These are phyloP conservation scores for Penicillium angulare DNA, from an alignment of 495 filamentous ascomycete genomes.

Conservation along the genomic window DNA sequence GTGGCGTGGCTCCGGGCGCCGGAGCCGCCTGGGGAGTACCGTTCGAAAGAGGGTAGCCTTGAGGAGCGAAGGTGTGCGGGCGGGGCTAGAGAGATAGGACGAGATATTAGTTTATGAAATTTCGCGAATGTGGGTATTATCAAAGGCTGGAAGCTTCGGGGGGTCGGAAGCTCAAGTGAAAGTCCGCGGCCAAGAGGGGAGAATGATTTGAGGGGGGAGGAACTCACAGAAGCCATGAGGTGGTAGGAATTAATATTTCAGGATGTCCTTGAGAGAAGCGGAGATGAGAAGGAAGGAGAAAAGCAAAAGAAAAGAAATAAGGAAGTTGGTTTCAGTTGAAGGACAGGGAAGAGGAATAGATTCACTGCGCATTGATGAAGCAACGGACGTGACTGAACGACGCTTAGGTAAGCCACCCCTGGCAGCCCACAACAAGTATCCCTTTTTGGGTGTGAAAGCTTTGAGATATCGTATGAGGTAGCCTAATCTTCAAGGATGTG, in stretches of 20 bases:
- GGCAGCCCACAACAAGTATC: conserved; percentile 5
- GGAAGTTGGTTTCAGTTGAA: conserved; percentile 20
- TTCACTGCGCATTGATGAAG: conserved; percentile 23
- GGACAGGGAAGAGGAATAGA: conserved; percentile 21
- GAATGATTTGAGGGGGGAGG: conserved; percentile 11
- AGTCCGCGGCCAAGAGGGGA: conserved; percentile 18
- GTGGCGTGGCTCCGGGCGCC: conserved; percentile 51
- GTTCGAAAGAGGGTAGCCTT: conserved; percentile 52
- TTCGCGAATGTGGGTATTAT: not conserved
- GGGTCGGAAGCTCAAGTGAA: conserved; percentile 8
- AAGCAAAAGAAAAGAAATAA: conserved; percentile 21
- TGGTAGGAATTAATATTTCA: conserved; percentile 6
- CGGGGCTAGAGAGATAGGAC: conserved; percentile 34
- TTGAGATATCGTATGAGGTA: not conserved
- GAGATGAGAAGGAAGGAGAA: conserved; percentile 17
- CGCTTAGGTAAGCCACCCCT: conserved; percentile 29
- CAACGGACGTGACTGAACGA: conserved; percentile 21
- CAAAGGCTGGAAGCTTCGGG: not conserved
- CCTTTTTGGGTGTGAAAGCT: conserved; percentile 1
- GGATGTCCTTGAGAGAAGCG: conserved; percentile 5
- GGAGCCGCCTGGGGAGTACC: conserved; percentile 41
- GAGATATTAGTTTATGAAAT: conserved; percentile 4
- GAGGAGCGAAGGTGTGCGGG: conserved; percentile 47
- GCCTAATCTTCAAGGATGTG: no score
- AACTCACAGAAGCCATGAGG: conserved; percentile 57